These are phyloP conservation scores for Moricandia arvensis DNA, from an alignment of 345 rosid species.

Conservation along the genomic window DNA sequence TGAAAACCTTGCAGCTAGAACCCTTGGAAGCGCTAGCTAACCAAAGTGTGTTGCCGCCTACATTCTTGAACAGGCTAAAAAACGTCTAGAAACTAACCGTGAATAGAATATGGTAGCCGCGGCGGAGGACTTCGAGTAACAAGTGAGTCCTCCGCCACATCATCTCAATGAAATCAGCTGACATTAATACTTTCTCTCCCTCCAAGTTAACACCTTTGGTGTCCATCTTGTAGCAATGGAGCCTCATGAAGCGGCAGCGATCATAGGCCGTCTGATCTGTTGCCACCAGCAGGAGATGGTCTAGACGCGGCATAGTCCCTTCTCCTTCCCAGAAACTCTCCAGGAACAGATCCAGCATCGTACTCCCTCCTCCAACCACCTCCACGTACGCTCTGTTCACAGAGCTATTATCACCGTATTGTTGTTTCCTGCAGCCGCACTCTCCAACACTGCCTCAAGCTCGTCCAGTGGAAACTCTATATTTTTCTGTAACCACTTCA, in stretches of 20 bases:
- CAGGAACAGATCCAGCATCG: constrained; percentile 72
- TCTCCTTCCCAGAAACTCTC: constrained; percentile 82
- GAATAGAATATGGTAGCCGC: constrained; percentile 68
- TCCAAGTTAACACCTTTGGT: constrained; percentile 49
- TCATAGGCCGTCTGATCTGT: constrained; percentile 67
- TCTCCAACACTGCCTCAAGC: constrained; percentile 43
- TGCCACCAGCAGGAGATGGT: constrained; percentile 56
- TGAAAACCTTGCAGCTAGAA: too few relatives aligned
- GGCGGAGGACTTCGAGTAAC: constrained; percentile 56
- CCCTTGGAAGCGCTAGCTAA: too few relatives aligned
- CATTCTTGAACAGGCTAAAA: neutral
- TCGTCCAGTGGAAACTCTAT: constrained; percentile 41
- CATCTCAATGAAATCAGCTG: constrained; percentile 67
- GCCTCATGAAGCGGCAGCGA: constrained; percentile 59
- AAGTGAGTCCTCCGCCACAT: constrained; percentile 80
- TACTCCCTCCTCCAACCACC: constrained; percentile 36
- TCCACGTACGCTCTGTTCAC: constrained; percentile 73
- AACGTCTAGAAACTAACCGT: constrained; percentile 46
- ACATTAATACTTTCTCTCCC: constrained; percentile 67
- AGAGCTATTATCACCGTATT: constrained; percentile 57
- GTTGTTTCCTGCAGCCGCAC: constrained; percentile 59
- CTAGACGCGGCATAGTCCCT: constrained; percentile 48
- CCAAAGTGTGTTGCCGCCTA: neutral
- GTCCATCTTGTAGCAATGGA: constrained; percentile 63
- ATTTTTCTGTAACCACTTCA: neutral